Evolutionary conservation across 192 early-diverging fungal genomes (phyloP), one percentile per base, ranked within the genome.

Genomic region (Umbelopsis vinacea): DNA sequence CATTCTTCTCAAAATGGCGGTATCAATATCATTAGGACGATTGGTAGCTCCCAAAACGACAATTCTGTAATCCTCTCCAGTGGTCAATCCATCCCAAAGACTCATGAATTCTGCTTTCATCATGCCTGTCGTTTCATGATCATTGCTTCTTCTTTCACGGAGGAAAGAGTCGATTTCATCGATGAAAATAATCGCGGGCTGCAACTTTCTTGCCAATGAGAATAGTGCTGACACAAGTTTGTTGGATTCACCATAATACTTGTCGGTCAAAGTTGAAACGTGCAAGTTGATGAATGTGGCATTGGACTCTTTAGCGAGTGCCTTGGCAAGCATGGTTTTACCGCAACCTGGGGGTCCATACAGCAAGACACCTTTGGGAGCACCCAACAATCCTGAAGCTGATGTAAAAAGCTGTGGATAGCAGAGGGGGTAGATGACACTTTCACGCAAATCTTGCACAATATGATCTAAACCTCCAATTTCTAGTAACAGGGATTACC

Each of bases 71-170:
- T 87, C 86, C 63, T 92, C 86, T 24, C 88, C 90, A 2, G 91
- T 89, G 3, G 92, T 90, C 70, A 99, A 82, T 6, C 98, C 98
- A 79, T 99, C 98, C 98, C 98, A 99, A 73, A 98, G 88, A 60
- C 90, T 91, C 96, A 99, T 98, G 78, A 98, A 99, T 84, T 98
- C 98, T 22, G 98, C 97, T 85, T 99, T 99, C 97, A 99, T 99
- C 88, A 98, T 98, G 46, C 89, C 85, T 48, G 95, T 98, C 46
- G 94, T 95, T 82, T 99, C 98, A 74, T 99, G 96, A 80, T 99
- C 98, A 47, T 85, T 90, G 52, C 87, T 92, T 74, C 86, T 77
- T 47, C 96, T 88, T 53, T 98, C 96, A 24, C 96, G 87, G 73
- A 99, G 77, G 79, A 99, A 98, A 14, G 94, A 94, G 78, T 99